These are phyloP conservation scores for Pleurotus ostreatus DNA, from an alignment of 768 basidiomycete species.

Conservation along the genomic window DNA sequence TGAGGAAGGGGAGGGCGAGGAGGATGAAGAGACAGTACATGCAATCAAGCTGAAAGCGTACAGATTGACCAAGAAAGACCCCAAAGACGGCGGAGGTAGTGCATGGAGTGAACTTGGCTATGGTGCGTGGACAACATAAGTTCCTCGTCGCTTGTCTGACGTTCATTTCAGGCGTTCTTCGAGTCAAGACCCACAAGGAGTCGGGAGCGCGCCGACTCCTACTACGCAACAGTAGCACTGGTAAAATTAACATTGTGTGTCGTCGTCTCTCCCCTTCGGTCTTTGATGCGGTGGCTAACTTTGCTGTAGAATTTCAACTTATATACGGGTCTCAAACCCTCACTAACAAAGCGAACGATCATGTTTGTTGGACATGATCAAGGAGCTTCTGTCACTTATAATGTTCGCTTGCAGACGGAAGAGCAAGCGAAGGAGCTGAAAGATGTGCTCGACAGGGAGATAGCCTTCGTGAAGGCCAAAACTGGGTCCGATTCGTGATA, in stretches of 20 bases:
- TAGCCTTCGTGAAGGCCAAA: slow-evolving; percentile 43
- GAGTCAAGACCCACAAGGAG: slow-evolving; percentile 72
- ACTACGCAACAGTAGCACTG: slow-evolving; percentile 69
- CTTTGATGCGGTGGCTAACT: slow-evolving; percentile 5
- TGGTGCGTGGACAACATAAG: slow-evolving; percentile 38
- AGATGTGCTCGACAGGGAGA: slow-evolving; percentile 58
- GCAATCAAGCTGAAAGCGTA: slow-evolving; percentile 59
- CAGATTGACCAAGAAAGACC: slow-evolving; percentile 48
- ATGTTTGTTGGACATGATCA: slow-evolving; percentile 71
- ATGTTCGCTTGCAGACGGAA: slow-evolving; percentile 56
- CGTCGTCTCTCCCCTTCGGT: background rate
- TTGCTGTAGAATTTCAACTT: slow-evolving; percentile 68
- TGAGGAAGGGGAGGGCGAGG: slow-evolving; percentile 76
- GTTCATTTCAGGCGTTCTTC: slow-evolving; percentile 48
- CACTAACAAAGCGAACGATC: slow-evolving; percentile 46
- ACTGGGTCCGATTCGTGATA: slow-evolving; percentile 15
- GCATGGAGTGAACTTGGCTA: slow-evolving; percentile 66
- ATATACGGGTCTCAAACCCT: slow-evolving; percentile 53
- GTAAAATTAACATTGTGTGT: slow-evolving; percentile 72
- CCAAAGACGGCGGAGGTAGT: slow-evolving; percentile 28
- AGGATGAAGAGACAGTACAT: slow-evolving; percentile 68
- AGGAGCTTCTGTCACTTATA: slow-evolving; percentile 55
- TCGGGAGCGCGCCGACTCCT: slow-evolving; percentile 55
- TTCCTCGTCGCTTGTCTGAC: background rate
- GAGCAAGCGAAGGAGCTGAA: slow-evolving; percentile 55